Conservation (phyloP, 192 early-diverging fungal species). For the Dissophora ornata region DNA sequence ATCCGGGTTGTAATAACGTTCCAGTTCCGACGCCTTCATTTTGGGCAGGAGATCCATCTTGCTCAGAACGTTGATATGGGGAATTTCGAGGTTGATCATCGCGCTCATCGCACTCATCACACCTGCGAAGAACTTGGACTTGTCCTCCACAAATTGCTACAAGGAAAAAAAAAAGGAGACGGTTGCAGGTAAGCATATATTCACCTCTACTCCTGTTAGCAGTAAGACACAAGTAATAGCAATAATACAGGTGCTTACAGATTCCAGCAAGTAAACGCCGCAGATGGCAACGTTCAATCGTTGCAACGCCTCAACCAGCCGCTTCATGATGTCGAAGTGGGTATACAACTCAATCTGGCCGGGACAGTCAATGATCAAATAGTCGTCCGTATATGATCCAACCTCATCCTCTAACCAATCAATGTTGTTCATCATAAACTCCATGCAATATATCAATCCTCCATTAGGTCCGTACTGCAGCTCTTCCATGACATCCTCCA, state of each 20-base stretch:
- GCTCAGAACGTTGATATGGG: constrained; percentile 97
- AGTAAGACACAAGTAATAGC: no score
- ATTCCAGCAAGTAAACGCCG: constrained; percentile 93
- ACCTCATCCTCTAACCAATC: constrained; percentile 98
- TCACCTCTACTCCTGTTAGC: no score
- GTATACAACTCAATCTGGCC: constrained; percentile 99
- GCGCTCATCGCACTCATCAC: constrained; percentile 95
- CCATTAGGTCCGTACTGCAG: constrained; percentile 98
- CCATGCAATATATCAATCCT: constrained; percentile 95
- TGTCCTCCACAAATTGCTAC: constrained; percentile 94
- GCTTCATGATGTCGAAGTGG: constrained; percentile 95
- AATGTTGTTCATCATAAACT: constrained; percentile 94
- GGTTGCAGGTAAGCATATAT: neutral
- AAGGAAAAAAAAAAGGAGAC: neutral
- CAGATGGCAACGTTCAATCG: constrained; percentile 86
- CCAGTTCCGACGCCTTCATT: constrained; percentile 72
- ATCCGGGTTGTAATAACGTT: constrained; percentile 91
- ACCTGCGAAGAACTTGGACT: constrained; percentile 96
- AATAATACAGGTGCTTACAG: constrained; percentile 22
- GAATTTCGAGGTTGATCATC: constrained; percentile 97
- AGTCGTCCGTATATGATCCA: constrained; percentile 93
- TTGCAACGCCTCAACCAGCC: constrained; percentile 75
- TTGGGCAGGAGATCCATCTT: constrained; percentile 94
- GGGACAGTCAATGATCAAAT: constrained; percentile 97
- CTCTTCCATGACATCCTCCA: constrained; percentile 98